Conservation (phyloP, 768 basidiomycete species). For the Lentinula sp. region DNA sequence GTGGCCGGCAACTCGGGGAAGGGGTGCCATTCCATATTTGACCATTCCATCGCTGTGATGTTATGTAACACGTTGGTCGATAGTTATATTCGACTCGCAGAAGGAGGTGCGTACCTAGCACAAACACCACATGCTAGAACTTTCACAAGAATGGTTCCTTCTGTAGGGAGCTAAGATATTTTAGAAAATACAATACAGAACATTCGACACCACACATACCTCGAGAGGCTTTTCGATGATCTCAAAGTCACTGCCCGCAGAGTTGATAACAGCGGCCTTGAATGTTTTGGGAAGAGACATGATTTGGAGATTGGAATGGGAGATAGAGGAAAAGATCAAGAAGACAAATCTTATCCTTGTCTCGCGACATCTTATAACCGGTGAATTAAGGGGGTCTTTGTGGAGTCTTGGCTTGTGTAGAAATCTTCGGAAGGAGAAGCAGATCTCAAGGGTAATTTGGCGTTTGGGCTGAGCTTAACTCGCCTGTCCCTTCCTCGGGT, state of each 20-base stretch:
- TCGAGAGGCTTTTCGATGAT: not conserved
- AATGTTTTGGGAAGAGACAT: conserved; percentile 2
- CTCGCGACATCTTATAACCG: no score
- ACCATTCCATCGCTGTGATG: not conserved
- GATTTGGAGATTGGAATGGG: not conserved
- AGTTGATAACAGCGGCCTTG: not conserved
- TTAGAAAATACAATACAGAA: no score
- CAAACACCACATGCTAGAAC: not conserved
- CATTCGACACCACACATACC: not conserved
- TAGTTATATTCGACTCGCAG: not conserved
- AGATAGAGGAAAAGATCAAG: no score
- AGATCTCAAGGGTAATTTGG: no score
- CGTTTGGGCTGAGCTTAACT: no score
- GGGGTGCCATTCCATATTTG: not conserved
- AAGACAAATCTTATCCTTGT: no score
- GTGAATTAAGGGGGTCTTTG: no score
- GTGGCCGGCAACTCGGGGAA: not conserved
- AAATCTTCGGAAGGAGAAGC: no score
- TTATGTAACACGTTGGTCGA: not conserved
- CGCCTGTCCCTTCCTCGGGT: no score
- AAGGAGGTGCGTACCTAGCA: not conserved
- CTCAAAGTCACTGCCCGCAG: not conserved
- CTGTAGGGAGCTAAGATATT: not conserved
- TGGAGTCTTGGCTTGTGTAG: no score
- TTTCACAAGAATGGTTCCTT: not conserved